phyloP scores from a whole-genome alignment of 352 stramenopile species.

The Globisporangium barbulae region DNA sequence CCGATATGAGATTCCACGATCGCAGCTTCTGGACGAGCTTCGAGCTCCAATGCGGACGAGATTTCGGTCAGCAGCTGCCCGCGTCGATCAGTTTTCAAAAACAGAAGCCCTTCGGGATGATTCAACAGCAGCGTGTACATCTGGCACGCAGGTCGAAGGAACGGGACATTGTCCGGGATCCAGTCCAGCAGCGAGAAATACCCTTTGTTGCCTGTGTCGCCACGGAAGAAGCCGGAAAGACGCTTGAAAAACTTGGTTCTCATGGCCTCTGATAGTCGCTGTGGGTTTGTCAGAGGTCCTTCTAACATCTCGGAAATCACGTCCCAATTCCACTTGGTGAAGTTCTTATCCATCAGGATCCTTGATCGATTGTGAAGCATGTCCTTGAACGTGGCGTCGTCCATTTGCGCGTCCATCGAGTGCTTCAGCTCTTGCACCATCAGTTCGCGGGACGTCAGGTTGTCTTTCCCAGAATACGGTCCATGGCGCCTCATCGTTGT shows the following conservation, averaged over 20 bases:
- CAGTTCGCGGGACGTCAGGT: constrained; percentile 76
- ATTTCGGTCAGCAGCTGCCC: constrained; percentile 86
- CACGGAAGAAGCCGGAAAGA: constrained; percentile 88
- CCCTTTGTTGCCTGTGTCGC: constrained; percentile 85
- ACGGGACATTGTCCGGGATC: constrained; percentile 89
- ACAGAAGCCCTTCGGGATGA: constrained; percentile 81
- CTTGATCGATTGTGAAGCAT: constrained; percentile 85
- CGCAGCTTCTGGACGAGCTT: constrained; percentile 78
- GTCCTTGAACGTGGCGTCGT: constrained; percentile 87
- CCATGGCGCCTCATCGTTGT: constrained; percentile 13
- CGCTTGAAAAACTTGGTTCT: constrained; percentile 93
- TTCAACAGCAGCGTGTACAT: constrained; percentile 90
- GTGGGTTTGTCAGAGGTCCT: constrained; percentile 81
- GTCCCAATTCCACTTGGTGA: constrained; percentile 91
- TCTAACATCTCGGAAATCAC: constrained; percentile 89
- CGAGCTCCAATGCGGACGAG: constrained; percentile 76
- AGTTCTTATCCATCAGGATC: constrained; percentile 88
- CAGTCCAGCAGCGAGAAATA: constrained; percentile 88
- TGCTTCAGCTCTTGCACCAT: constrained; percentile 87
- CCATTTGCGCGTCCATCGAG: constrained; percentile 86
- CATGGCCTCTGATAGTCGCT: constrained; percentile 86
- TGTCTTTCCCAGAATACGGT: constrained; percentile 39
- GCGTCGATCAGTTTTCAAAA: constrained; percentile 84
- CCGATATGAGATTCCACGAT: constrained; percentile 89
- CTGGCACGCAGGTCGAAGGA: constrained; percentile 81